These are phyloP conservation scores for Sugiyamaella paludigena DNA, from an alignment of 1,139 yeast species.

Conservation along the genomic window DNA sequence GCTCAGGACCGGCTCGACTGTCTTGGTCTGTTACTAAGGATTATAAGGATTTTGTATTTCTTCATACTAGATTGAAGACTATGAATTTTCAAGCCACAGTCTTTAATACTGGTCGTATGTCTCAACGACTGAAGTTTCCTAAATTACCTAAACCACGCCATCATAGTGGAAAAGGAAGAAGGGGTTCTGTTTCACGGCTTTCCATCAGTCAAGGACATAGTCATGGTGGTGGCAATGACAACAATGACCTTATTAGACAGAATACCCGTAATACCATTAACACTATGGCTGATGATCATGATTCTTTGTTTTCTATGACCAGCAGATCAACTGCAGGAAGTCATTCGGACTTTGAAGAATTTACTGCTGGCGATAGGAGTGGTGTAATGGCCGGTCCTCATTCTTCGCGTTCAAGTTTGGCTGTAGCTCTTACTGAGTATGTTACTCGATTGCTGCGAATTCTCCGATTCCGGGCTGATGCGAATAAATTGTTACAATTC, in stretches of 20 bases:
- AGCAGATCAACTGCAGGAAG: not conserved
- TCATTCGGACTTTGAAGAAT: not conserved
- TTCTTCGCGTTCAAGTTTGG: not conserved
- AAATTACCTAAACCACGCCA: constrained; percentile 4
- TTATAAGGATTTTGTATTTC: constrained; percentile 62
- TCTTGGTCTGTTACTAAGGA: constrained; percentile 79
- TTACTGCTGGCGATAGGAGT: not conserved
- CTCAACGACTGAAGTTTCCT: constrained; percentile 6
- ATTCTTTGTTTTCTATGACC: not conserved
- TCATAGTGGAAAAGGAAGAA: not conserved
- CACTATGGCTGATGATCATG: not conserved
- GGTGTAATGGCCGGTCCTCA: too few relatives aligned
- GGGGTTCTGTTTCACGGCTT: too few relatives aligned
- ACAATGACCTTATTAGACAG: not conserved
- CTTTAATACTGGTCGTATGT: constrained; percentile 9
- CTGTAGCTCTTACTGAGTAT: constrained; percentile 42
- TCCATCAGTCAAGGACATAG: too few relatives aligned
- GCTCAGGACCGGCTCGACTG: constrained; percentile 75
- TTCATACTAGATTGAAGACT: constrained; percentile 68
- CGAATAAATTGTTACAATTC: constrained; percentile 78
- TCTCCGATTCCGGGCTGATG: constrained; percentile 71
- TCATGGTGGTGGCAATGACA: not conserved
- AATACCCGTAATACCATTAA: not conserved
- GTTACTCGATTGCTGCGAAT: constrained; percentile 57
- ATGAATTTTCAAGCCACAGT: constrained; percentile 42